A percentile compares a stretch with the other conserved stretches of the same genome.
These are phyloP conservation scores for Lactifluus hygrophoroides DNA, from an alignment of 768 basidiomycete genomes.

Conservation along the genomic window DNA sequence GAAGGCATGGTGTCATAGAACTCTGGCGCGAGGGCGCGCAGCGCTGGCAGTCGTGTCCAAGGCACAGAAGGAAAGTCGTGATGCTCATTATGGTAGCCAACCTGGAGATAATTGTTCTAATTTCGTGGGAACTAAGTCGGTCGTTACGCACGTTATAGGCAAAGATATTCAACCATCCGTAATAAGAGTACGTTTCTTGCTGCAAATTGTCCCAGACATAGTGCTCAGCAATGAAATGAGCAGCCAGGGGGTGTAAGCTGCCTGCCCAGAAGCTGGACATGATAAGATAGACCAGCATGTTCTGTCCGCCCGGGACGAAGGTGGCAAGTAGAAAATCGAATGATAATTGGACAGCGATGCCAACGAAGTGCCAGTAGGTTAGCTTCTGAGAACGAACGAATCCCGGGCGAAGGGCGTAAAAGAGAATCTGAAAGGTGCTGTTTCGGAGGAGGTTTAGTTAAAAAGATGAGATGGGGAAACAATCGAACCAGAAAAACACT, in stretches of 20 bases:
- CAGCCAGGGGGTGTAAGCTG: conserved; percentile 90
- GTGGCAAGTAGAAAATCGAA: conserved; percentile 65
- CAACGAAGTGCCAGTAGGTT: conserved; percentile 80
- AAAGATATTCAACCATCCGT: conserved; percentile 80
- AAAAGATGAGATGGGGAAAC: neutral
- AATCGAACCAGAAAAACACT: conserved; percentile 88
- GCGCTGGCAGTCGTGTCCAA: conserved; percentile 86
- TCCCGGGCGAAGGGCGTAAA: conserved; percentile 93
- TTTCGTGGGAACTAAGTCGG: neutral
- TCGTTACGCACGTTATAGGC: conserved; percentile 76
- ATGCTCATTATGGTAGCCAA: conserved; percentile 99
- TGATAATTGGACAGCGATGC: conserved; percentile 56
- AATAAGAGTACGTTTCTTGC: conserved; percentile 97
- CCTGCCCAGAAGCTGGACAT: conserved; percentile 94
- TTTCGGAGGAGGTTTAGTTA: neutral
- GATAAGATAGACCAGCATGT: conserved; percentile 70
- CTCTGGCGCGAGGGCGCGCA: conserved; percentile 79
- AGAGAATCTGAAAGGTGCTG: conserved; percentile 95
- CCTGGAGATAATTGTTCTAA: conserved; percentile 36
- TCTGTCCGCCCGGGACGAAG: conserved; percentile 31
- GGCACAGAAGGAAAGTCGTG: conserved; percentile 97
- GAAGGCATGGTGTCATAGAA: conserved; percentile 84
- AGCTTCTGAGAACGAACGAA: conserved; percentile 79
- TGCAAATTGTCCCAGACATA: conserved; percentile 88
- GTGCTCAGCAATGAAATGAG: conserved; percentile 97